Conservation (phyloP, 257 asterid species). For the Capsicum chinense region DNA sequence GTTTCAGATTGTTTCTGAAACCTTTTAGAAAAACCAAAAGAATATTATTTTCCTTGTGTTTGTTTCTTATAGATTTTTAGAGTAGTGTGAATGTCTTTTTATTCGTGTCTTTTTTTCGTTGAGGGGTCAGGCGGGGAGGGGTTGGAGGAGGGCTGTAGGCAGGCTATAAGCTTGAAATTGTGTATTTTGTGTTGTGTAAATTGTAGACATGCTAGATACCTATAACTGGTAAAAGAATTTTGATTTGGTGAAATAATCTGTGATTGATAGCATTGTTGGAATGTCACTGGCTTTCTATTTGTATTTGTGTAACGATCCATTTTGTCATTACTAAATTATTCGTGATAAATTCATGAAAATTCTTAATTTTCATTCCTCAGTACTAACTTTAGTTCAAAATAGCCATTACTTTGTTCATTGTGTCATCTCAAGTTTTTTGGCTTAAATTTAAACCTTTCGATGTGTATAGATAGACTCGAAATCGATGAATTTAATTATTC, state of each 20-base stretch:
- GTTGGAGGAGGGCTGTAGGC: neutral
- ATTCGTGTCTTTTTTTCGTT: neutral
- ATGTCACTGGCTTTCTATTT: neutral
- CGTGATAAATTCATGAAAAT: too few species aligned
- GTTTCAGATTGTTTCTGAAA: neutral
- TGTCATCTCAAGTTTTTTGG: too few species aligned
- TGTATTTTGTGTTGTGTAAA: constrained; percentile 21
- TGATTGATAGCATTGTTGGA: neutral
- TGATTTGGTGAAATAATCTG: neutral
- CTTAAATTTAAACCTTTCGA: too few species aligned
- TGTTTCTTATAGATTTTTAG: neutral
- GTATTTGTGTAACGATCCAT: neutral
- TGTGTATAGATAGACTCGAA: too few species aligned
- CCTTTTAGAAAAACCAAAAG: neutral
- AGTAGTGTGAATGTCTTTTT: neutral
- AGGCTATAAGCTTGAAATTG: neutral
- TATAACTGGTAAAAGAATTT: neutral
- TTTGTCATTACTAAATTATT: too few species aligned
- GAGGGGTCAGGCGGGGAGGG: neutral
- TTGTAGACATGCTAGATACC: constrained; percentile 2
- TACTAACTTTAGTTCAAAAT: too few species aligned
- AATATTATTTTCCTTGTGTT: neutral
- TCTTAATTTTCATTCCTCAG: too few species aligned
- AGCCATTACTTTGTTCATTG: too few species aligned
- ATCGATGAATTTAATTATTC: too few species aligned